Percentiles rank a stretch among this genome's conserved stretches.
phyloP scores from a whole-genome alignment of 163 green algal species.

The Volvox carteri region DNA sequence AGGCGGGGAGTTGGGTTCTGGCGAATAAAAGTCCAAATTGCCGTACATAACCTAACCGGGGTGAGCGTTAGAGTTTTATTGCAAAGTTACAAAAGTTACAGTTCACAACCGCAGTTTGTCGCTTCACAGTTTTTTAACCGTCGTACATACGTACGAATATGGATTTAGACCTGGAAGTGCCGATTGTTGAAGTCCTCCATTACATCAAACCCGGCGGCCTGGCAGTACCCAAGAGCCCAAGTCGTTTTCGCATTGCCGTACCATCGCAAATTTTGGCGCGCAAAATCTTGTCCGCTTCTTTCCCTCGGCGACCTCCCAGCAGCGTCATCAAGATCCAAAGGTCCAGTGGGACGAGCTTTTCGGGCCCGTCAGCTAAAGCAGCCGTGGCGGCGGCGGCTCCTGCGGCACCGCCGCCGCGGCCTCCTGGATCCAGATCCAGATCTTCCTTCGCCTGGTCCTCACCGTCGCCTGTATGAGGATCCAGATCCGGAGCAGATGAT shows the following conservation, averaged over 20 bases:
- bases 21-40: no score
- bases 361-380: conserved; percentile 31
- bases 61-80: no score
- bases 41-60: no score
- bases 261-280: conserved; percentile 33
- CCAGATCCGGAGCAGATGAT: conserved; percentile 16
- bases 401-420: conserved; percentile 16
- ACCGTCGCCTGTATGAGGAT: not conserved
- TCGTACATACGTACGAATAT: no score
- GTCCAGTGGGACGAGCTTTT: conserved; percentile 21
- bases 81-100: no score
- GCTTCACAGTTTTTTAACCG: no score
- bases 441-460: not conserved
- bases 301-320: conserved; percentile 22
- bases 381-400: conserved; percentile 16
- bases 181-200: no score
- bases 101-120: no score
- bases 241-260: not conserved
- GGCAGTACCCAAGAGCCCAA: no score
- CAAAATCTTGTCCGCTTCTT: conserved; percentile 41
- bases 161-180: no score
- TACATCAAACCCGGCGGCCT: no score
- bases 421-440: not conserved
- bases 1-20: no score
- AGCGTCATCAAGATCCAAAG: conserved; percentile 42